Conservation (phyloP, 2,329 filamentous ascomycete genomes). For the Sarocladiaceae sp. region DNA sequence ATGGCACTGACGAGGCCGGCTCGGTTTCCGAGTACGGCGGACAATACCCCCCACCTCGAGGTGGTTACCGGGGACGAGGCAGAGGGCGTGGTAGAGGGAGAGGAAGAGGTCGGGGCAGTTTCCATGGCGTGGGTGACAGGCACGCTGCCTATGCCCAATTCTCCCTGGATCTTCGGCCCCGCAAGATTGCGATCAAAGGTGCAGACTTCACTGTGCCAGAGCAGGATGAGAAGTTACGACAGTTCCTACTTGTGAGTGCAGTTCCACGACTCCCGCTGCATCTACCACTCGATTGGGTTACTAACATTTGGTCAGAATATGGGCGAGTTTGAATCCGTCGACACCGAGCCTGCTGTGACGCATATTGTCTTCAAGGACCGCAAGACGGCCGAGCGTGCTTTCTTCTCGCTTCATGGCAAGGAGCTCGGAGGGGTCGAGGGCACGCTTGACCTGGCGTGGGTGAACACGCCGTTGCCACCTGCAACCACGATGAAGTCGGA, state of each 20-base stretch:
- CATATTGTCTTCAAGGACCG: constrained; percentile 60
- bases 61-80: constrained; percentile 33
- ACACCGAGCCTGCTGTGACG: constrained; percentile 39
- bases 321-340: constrained; percentile 51
- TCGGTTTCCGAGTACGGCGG: constrained; percentile 13
- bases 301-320: constrained; percentile 8
- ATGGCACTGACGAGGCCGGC: constrained; percentile 39
- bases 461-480: constrained; percentile 19
- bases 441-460: constrained; percentile 62
- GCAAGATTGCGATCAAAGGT: constrained; percentile 57
- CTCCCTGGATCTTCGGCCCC: constrained; percentile 71
- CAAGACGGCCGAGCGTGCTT: constrained; percentile 65
- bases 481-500: background rate
- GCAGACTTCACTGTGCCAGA: constrained; percentile 55
- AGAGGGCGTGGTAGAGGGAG: constrained; percentile 27
- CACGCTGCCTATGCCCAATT: constrained; percentile 55
- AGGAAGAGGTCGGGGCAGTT: constrained; percentile 31
- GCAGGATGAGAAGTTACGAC: constrained; percentile 63
- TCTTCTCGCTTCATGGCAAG: constrained; percentile 49
- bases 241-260: constrained; percentile 61
- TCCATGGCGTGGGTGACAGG: constrained; percentile 37
- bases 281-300: background rate
- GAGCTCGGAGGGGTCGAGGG: constrained; percentile 56
- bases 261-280: background rate
- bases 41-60: constrained; percentile 20